Base-by-base conservation (phyloP, 768 basidiomycete species). In the Amanita rimosa region DNA sequence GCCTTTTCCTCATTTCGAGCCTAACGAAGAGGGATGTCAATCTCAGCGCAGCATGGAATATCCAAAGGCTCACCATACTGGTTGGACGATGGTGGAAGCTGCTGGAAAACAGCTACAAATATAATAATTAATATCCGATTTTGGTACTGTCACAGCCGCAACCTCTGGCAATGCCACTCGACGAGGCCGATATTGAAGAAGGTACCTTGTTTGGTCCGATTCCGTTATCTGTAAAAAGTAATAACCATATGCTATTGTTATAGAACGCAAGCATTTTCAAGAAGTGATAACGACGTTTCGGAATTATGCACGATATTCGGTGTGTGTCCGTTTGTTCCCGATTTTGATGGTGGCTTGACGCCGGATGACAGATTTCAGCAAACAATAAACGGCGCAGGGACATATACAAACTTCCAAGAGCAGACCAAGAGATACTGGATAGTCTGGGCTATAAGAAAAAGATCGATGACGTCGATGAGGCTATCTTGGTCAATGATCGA, bases 1-100 rank as follows among this genome's bases (percentile, higher is more conserved):
- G 93, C 90, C 64, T 97, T 99, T 67, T 97, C 95, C 64, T 93
- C 88, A 84, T 98, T 97, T 65, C 94, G 85, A 53, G 94, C 93
- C 93, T 91, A 54, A 22, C 38, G 10, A 33, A 22, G 4, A n/a
- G n/a, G n/a, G n/a, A n/a, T n/a, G 29, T 51, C 16, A 36, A 16
- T 13, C n/a, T 26, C 13, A 8, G 16, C 29, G 17, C n/a, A 33
- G 39, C 17, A 2, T 4, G n/a, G 10, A 43, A 13, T 7, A 1
- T 11, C 31, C 1, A 13, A 5, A 35, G n/a, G 37, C 40, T 38
- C 11, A 36, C 48, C 48, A 49, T 49, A 43, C 24, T 34, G 39
- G 1, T 3, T 8, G 17, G 9, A 1, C 29, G 2, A 16, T 39
- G 39, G 17, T 2, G 24, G 38, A 49, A 43, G 48, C 29, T 26